phyloP scores from a whole-genome alignment of 306 rosid species.

The Cyclanthera cordifolia region DNA sequence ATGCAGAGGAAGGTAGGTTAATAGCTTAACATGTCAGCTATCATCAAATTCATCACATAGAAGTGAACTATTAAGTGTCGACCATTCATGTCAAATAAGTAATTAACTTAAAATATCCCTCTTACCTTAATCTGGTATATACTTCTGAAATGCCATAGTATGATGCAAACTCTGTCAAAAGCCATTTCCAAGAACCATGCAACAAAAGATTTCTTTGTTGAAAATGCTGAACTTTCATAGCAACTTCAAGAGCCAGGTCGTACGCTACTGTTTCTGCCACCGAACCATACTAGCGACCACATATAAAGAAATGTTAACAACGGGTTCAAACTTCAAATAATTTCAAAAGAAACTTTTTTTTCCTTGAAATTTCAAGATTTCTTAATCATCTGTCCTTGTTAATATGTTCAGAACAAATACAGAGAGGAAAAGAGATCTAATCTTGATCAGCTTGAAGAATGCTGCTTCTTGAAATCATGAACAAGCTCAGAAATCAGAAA shows the following conservation, averaged over 20 bases:
- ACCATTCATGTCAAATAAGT: slow-evolving; percentile 6
- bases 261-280: slow-evolving; percentile 97
- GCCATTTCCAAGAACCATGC: slow-evolving; percentile 96
- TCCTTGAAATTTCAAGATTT: not conserved
- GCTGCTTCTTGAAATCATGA: not conserved
- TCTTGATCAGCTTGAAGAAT: not conserved
- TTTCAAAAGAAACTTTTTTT: not conserved
- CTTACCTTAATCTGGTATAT: slow-evolving; percentile 80
- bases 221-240: slow-evolving; percentile 89
- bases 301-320: not conserved
- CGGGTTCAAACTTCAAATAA: not conserved
- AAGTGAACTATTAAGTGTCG: not conserved
- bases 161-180: slow-evolving; percentile 74
- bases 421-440: not conserved
- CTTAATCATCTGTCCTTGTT: not conserved
- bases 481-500: not conserved
- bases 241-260: slow-evolving; percentile 78
- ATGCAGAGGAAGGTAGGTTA: slow-evolving; percentile 13
- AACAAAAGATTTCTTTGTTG: slow-evolving; percentile 68
- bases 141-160: slow-evolving; percentile 88
- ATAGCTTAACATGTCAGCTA: not conserved
- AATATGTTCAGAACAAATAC: not conserved
- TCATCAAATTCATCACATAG: not conserved
- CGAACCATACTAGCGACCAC: slow-evolving; percentile 52
- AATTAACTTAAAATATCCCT: slow-evolving; percentile 4